phyloP scores from a whole-genome alignment of 768 basidiomycete genomes.

The Kwoniella dejecticola region DNA sequence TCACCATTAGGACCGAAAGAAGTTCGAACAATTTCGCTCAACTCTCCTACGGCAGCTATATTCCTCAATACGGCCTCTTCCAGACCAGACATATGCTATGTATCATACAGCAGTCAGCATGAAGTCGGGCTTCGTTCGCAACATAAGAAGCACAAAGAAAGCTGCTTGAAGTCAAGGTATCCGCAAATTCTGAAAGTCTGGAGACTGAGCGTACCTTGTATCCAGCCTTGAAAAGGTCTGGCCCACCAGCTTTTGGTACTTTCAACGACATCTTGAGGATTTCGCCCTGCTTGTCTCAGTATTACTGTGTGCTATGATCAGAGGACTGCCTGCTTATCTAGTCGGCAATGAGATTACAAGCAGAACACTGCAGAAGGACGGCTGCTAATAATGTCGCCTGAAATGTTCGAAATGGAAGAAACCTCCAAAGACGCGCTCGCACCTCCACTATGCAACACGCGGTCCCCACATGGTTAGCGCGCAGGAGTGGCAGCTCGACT shows the following conservation, averaged over 20 bases:
- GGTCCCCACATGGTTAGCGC: background rate
- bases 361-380: background rate
- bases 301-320: too few species aligned
- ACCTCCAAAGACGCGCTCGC: constrained; percentile 11
- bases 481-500: background rate
- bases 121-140: too few species aligned
- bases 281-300: background rate
- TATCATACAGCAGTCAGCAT: constrained; percentile 1
- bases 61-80: constrained; percentile 97
- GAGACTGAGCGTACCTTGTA: constrained; percentile 69
- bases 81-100: constrained; percentile 72
- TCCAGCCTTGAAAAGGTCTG: constrained; percentile 96
- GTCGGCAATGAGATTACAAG: background rate
- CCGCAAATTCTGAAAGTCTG: too few species aligned
- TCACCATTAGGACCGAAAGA: constrained; percentile 94
- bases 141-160: too few species aligned
- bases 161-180: background rate
- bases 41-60: constrained; percentile 92
- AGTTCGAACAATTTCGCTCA: constrained; percentile 91
- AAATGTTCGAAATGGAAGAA: constrained; percentile 11
- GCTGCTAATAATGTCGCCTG: background rate
- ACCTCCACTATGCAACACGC: constrained; percentile 7
- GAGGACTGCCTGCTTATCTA: too few species aligned
- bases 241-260: constrained; percentile 77
- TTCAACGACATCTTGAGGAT: constrained; percentile 74